Evolutionary conservation across 805 yeast species (phyloP), one percentile per base, ranked within the genome.

Genomic region (Diddensiella caesifluorescens): DNA sequence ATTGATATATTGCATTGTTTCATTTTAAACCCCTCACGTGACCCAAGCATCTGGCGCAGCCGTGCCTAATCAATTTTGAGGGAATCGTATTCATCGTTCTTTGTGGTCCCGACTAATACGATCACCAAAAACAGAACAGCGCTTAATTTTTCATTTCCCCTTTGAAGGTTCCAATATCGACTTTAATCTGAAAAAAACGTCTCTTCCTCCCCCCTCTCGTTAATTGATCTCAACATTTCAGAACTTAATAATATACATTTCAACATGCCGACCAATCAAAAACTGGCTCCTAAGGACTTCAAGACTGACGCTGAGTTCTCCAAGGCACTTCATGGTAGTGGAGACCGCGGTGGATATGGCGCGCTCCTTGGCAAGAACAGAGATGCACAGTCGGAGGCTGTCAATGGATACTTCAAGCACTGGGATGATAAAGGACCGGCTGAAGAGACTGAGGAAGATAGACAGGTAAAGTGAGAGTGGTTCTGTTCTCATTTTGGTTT

Each of bases 371-470:
- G 79, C 53, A 92, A 92, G 70, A 75, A 87, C 66, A 77, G 77
- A 52, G 73, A 73, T 35, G 97, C 90, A 31, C 85, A 85, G 58
- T 74, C 75, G 51, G 83, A 81, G 38, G 97, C 97, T 40, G 79
- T 79, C 51, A 81, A 78, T 51, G 95, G 92, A 45, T 90, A 92
- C 67, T 83, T 92, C 75, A 85, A 86, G 71, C 95, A 88, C 69
- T 90, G 97, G 97, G 95, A 90, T 61, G 95, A 95, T 58, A 84
- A 84, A 62, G 80, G 59, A 21, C 79, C 79, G 53, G 63, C 74
- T 45, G 78, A 74, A 19, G 69, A 48, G 83, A 92, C 60, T 83
- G 88, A 68, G 68, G 75, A 39, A 55, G 74, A 61, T 67, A 52
- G 59, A 51, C 54, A 58, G 54, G 41, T 41, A 22, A 39, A 30